These are phyloP conservation scores for Cystobasidiaceae sp. DNA, from an alignment of 1,284 basidiomycete species.

Conservation along the genomic window DNA sequence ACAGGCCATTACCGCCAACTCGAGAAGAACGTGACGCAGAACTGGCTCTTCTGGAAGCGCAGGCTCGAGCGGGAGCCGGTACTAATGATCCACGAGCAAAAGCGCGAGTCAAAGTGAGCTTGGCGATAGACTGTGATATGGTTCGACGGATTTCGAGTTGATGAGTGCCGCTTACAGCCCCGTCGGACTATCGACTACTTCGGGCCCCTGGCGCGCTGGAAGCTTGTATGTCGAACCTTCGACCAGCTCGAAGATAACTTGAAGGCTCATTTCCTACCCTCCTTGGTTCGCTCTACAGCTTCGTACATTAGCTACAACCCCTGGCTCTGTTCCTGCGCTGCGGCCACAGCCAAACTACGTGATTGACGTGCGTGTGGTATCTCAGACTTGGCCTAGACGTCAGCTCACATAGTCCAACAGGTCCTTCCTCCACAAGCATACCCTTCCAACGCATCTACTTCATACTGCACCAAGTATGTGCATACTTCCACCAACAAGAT, in stretches of 20 bases:
- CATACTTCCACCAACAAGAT: slow-evolving; percentile 99
- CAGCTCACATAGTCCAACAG: too few species aligned
- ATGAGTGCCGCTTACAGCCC: too few species aligned
- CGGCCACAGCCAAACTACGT: slow-evolving; percentile 59
- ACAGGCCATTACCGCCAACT: slow-evolving; percentile 38
- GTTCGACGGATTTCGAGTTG: too few species aligned
- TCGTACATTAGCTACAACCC: slow-evolving; percentile 26
- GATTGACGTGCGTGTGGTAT: slow-evolving; percentile 42
- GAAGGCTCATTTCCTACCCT: background rate
- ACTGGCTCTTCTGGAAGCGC: slow-evolving; percentile 33
- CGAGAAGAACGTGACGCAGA: slow-evolving; percentile 40
- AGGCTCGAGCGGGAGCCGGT: slow-evolving; percentile 21
- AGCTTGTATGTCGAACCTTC: slow-evolving; percentile 55
- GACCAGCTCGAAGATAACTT: too few species aligned
- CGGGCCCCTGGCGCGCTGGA: slow-evolving; percentile 76
- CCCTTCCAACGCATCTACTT: slow-evolving; percentile 78
- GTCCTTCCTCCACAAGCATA: slow-evolving; percentile 88
- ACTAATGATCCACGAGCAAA: slow-evolving; percentile 39
- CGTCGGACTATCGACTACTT: slow-evolving; percentile 91
- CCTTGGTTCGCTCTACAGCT: slow-evolving; percentile 24
- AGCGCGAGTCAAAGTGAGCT: slow-evolving; percentile 27
- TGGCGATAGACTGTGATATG: too few species aligned
- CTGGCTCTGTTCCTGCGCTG: slow-evolving; percentile 62
- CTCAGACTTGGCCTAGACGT: too few species aligned
- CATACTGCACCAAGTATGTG: slow-evolving; percentile 88